Base-by-base conservation (phyloP, 1,284 basidiomycete species). In the Cryptococcus sp. region DNA sequence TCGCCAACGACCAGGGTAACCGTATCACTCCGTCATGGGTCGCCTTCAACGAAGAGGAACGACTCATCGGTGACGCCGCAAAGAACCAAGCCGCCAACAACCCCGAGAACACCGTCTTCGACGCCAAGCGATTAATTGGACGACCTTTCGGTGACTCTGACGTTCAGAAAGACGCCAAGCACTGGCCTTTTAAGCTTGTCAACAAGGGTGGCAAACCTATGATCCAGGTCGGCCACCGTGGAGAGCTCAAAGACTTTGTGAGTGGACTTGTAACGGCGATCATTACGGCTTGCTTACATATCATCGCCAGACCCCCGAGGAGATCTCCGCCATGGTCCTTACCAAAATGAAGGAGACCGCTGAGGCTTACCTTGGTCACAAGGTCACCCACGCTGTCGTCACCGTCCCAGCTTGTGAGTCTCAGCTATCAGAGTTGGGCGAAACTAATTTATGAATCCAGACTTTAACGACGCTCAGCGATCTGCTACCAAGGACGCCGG, bases 271-370 rank as follows among this genome's bases (percentile, higher is more conserved):
- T 22, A 19, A 19, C 35, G 42, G 6, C 16, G 27, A n/a, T 27
- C 2, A 16, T 30, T 22, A 19, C 27, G 59, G 52, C 42, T 56
- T 57, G 55, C 73, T 61, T 52, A 64, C 52, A 1, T 16, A 41
- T 27, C 16, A 25, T 47, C 11, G 16, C 10, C 55, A 75, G 72
- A 77, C 75, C 17, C 73, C 79, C 46, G 77, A 80, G 65, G 78
- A 80, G 63, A 73, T 79, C 69, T 90, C 87, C 57, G 91, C 94
- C 58, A 99, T 98, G 95, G 86, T 99, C 71, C 82, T 98, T 62
- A 83, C 80, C 62, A 98, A 98, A 85, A 98, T 99, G 94, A 98
- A 98, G 86, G 95, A 98, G 83, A 98, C 92, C 47, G 95, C 95
- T 63, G 95, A 98, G 84, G 91, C 93, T 22, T 97, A 97, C 81